Percentiles rank a stretch among this genome's conserved stretches.
These are phyloP conservation scores for Tuber indicum DNA, from an alignment of 495 filamentous ascomycete genomes.

Conservation along the genomic window DNA sequence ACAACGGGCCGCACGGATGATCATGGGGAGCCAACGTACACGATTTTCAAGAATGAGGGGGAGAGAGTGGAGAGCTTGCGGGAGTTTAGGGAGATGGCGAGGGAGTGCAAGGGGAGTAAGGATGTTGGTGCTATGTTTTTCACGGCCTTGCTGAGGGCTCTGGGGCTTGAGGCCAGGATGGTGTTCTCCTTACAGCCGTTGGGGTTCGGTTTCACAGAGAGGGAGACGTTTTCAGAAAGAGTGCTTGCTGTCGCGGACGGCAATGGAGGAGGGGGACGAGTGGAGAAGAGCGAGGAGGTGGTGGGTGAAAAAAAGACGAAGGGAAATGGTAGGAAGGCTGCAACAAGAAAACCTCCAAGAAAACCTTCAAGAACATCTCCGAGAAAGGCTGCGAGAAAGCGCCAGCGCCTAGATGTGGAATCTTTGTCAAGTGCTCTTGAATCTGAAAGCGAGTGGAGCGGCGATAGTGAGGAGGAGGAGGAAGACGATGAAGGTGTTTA, in stretches of 20 bases:
- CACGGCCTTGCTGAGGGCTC: constrained; percentile 72
- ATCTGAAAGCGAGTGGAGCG: constrained; percentile 14
- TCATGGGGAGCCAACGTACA: constrained; percentile 11
- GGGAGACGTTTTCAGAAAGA: constrained; percentile 57
- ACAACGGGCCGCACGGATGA: constrained; percentile 26
- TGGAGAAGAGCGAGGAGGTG: neutral
- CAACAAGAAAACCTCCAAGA: neutral
- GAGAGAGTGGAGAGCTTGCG: constrained; percentile 62
- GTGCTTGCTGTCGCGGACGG: constrained; percentile 33
- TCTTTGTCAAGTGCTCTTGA: neutral
- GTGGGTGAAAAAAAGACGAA: constrained; percentile 5
- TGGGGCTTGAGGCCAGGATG: constrained; percentile 73
- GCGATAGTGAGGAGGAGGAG: neutral
- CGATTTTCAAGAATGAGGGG: constrained; percentile 25
- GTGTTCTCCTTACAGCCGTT: constrained; percentile 78
- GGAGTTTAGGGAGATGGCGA: constrained; percentile 63
- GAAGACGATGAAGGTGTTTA: constrained; percentile 13
- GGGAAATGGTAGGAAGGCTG: neutral
- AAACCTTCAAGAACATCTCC: neutral
- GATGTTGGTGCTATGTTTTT: constrained; percentile 89
- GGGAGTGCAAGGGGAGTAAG: constrained; percentile 68
- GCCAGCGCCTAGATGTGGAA: neutral
- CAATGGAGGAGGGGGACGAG: constrained; percentile 9
- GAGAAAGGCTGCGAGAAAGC: neutral
- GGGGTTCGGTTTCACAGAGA: constrained; percentile 86